Base-by-base conservation (phyloP, 78 protist species). In the Abeoforma whisleri region DNA sequence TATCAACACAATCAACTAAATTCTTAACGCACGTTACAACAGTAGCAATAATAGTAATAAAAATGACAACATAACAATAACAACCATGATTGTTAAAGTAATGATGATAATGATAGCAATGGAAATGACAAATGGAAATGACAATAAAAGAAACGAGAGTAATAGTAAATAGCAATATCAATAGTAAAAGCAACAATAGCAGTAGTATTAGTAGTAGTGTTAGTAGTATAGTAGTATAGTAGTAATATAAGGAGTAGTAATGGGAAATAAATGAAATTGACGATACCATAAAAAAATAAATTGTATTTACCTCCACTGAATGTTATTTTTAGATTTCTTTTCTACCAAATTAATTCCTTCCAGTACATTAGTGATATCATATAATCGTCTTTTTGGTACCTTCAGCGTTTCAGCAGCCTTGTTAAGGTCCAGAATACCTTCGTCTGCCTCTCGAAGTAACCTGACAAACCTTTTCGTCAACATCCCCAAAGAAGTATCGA, bases 311-410 rank as follows among this genome's bases (percentile, higher is more conserved):
- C 62, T 92, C 98, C 95, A 93, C 32, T 90, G 92, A 2, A 95
- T 94, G 39, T 89, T 91, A 81, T 96, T 94, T 85, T 96, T 96
- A 48, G 96, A 89, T 39, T 90, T 80, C 73, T 96, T 96, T 80
- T 91, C 96, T 33, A 96, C 89, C 48, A 96, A 85, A 1, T 95
- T 95, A 1, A 94, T 91, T 68, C 98, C 97, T 69, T 94, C 98
- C 32, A 94, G 86, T 22, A 96, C 98, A 84, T 95, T 94, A 1
- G 97, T 95, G 70, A 96, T 95, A 69, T 96, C 99, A 39, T 95
- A 96, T 40, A 95, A 93, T 31, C 97, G 89, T 2, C 99, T 90
- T 81, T 96, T 96, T 16, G 71, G 77, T 1, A 75, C 81, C 1
- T 57, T 76, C 22, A 85, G 2, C 57, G 1, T 1, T 2, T 28